Base-by-base conservation (phyloP, 2,329 filamentous ascomycete genomes). In the Xylariaceae sp. region DNA sequence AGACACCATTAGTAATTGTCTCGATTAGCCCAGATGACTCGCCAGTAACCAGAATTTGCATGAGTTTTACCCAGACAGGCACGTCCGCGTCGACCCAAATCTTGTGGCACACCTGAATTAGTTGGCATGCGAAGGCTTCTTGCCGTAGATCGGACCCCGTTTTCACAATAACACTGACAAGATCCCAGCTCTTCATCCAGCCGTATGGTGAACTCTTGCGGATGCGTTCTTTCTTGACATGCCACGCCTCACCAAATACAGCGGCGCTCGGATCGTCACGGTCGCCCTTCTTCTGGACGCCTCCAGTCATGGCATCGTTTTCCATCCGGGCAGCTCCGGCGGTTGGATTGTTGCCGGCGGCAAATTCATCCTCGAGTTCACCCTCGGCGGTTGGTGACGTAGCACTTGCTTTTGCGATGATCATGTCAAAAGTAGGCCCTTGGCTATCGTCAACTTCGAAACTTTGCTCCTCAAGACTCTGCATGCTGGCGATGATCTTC, bases 401-500 rank as follows among this genome's bases (percentile, higher is more conserved):
- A 7, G 80, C 79, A 56, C 78, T 83, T 12, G 85, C 80, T 65
- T 87, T 87, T 21, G 87, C 87, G 71, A 94, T 90, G 65, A 94
- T 92, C 53, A 82, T 84, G 62, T 92, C 89, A 61, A 94, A 92
- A 0, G 86, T 92, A 16, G 88, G 87, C 0, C 83, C 79, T 55
- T 84, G 80, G n/a, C 75, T 75, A 47, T 91, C 87, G 58, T 91
- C 87, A 2, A 83, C 73, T 47, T 90, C 84, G 63, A 94, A 94
- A 67, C 85, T 92, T 68, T 92, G 87, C 69, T 94, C 89, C 69
- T 94, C 89, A 8, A 94, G 73, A 61, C 81, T 90, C 68, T 94
- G 89, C 89, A 94, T 94, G 69, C 88, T 92, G 2, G 89, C 89
- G 63, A 94, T 94, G 59, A 94, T 94, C 71, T 89, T 91, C 39